Percentiles rank a stretch among this genome's conserved stretches.
These are phyloP conservation scores for Wickerhamiella hasegawae DNA, from an alignment of 805 yeast species.

Conservation along the genomic window DNA sequence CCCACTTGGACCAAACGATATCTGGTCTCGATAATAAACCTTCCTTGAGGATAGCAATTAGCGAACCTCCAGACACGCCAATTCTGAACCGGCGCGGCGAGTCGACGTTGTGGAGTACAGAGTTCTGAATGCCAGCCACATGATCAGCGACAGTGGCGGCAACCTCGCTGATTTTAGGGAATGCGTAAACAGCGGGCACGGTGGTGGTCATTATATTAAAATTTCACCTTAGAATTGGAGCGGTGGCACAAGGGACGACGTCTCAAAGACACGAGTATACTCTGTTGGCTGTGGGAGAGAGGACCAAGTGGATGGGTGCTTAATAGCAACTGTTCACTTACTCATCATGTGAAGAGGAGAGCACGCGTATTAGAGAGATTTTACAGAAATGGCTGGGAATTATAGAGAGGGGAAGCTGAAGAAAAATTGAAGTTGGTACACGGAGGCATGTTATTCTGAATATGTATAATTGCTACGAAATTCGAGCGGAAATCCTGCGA, in stretches of 20 bases:
- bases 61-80: slow-evolving; percentile 87
- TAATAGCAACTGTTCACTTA: no score
- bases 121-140: slow-evolving; percentile 74
- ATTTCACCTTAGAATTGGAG: background rate
- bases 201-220: slow-evolving; percentile 58
- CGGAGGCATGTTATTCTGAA: no score
- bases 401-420: no score
- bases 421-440: no score
- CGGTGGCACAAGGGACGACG: background rate
- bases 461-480: no score
- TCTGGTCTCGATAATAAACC: slow-evolving; percentile 65
- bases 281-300: no score
- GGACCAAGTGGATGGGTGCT: no score
- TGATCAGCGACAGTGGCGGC: slow-evolving; percentile 97
- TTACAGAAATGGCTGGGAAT: no score
- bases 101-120: slow-evolving; percentile 30
- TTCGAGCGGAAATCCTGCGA: no score
- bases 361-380: no score
- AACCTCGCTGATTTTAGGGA: slow-evolving; percentile 76
- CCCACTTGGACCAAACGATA: slow-evolving; percentile 89
- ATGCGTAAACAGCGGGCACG: slow-evolving; percentile 84
- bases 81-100: slow-evolving; percentile 55
- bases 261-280: no score
- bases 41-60: slow-evolving; percentile 70
- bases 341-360: no score